Conservation (phyloP, 1,284 basidiomycete genomes). For the Marasmius sp. region DNA sequence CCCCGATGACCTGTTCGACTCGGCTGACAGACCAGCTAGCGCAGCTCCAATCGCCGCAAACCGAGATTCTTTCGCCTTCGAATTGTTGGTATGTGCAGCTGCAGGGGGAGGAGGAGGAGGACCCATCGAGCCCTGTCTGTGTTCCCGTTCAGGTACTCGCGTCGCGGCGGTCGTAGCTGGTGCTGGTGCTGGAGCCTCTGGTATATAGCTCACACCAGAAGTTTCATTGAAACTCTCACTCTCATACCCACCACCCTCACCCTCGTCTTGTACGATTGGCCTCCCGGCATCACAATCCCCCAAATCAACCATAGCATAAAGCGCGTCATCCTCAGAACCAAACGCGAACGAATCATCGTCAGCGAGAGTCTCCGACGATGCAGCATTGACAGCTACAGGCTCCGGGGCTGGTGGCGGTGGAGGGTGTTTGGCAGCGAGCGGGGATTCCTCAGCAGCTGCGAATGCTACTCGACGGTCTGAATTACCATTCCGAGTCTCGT, state of each 20-base stretch:
- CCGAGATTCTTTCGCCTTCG: neutral
- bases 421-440: conserved; percentile 1
- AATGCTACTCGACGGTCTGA: neutral
- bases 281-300: conserved; percentile 49
- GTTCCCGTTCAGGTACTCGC: neutral
- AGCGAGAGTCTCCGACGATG: conserved; percentile 12
- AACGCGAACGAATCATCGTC: conserved; percentile 47
- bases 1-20: neutral
- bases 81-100: neutral
- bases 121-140: neutral
- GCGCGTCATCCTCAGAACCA: conserved; percentile 62
- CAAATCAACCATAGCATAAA: conserved; percentile 59
- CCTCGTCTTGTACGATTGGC: conserved; percentile 53
- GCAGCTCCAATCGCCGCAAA: neutral
- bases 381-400: neutral
- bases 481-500: too few species aligned
- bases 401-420: neutral
- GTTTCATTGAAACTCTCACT: neutral
- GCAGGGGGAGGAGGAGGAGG: neutral
- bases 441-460: conserved; percentile 8
- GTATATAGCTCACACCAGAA: neutral
- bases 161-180: neutral
- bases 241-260: conserved; percentile 11
- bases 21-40: neutral
- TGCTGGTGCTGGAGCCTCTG: neutral